Conservation (phyloP, 2,329 filamentous ascomycete genomes). For the Reticulascus tulasneorum region DNA sequence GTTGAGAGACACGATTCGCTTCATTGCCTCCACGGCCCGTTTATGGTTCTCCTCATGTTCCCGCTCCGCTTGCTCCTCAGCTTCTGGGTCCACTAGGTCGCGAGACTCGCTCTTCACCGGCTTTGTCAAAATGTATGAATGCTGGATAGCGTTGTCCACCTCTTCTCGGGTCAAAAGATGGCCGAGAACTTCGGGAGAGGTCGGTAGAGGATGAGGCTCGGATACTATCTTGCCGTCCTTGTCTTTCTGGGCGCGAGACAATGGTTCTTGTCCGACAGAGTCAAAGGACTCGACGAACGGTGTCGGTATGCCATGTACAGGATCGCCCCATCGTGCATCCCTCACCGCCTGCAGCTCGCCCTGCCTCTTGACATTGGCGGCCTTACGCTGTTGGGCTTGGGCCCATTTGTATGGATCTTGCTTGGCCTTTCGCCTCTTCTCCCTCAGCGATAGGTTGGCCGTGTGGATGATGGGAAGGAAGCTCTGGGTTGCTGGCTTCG, state of each 20-base stretch:
- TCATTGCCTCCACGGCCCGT: conserved; percentile 70
- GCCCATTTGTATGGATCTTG: conserved; percentile 79
- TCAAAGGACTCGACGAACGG: conserved; percentile 82
- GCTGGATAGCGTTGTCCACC: conserved; percentile 60
- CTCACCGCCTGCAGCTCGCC: conserved; percentile 64
- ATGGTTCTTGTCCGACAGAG: conserved; percentile 48
- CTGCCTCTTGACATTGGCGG: conserved; percentile 74
- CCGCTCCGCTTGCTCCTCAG: conserved; percentile 27
- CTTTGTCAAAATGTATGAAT: conserved; percentile 65
- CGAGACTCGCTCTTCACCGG: conserved; percentile 38
- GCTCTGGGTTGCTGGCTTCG: conserved; percentile 42
- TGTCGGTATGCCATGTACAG: conserved; percentile 73
- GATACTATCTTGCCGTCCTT: conserved; percentile 36
- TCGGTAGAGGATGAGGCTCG: conserved; percentile 39
- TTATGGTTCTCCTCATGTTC: conserved; percentile 54
- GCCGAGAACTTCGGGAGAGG: conserved; percentile 60
- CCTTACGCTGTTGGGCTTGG: conserved; percentile 78
- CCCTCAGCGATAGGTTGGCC: conserved; percentile 58
- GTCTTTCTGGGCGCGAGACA: conserved; percentile 32
- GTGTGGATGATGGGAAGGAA: conserved; percentile 59
- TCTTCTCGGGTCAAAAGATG: conserved; percentile 68
- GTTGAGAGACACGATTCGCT: conserved; percentile 71
- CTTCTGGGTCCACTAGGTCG: conserved; percentile 35
- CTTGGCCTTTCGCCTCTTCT: conserved; percentile 62
- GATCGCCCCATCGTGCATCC: conserved; percentile 65